A percentile compares a stretch with the other conserved stretches of the same genome.
Conservation (phyloP, 139 green algal species). For the Chlamydomonas sp. region DNA sequence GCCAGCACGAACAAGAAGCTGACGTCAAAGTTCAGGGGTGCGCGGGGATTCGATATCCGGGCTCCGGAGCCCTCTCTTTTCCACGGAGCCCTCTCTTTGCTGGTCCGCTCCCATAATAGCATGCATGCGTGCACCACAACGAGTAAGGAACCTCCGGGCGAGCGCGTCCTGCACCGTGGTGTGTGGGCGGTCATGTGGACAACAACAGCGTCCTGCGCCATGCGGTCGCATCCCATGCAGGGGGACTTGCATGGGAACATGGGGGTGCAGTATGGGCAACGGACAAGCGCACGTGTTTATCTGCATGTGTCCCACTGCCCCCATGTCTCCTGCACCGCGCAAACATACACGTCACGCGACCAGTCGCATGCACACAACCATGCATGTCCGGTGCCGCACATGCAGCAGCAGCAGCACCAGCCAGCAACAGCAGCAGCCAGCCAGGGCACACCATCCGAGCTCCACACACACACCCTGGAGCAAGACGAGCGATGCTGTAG, state of each 20-base stretch:
- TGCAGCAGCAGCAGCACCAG: no score
- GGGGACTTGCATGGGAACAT: neutral
- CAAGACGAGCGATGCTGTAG: no score
- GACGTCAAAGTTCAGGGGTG: slow-evolving; percentile 13
- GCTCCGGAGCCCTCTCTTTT: neutral
- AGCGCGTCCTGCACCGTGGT: no score
- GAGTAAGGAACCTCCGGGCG: no score
- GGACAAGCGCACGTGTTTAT: neutral
- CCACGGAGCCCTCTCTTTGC: neutral
- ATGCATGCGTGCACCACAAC: neutral
- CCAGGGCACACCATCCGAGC: no score
- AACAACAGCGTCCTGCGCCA: neutral
- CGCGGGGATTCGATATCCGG: neutral
- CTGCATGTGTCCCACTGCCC: no score
- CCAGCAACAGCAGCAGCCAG: no score
- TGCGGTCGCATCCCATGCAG: neutral
- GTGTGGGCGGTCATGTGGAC: neutral
- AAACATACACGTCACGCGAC: no score
- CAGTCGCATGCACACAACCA: no score
- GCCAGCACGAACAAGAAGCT: slow-evolving; percentile 8
- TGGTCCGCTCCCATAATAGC: neutral
- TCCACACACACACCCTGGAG: no score
- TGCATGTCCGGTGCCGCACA: no score
- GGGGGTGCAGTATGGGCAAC: neutral
- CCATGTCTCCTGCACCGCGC: no score